Evolutionary conservation across 768 basidiomycete species (phyloP).

Genomic region (Leucocoprinus leucothites): DNA sequence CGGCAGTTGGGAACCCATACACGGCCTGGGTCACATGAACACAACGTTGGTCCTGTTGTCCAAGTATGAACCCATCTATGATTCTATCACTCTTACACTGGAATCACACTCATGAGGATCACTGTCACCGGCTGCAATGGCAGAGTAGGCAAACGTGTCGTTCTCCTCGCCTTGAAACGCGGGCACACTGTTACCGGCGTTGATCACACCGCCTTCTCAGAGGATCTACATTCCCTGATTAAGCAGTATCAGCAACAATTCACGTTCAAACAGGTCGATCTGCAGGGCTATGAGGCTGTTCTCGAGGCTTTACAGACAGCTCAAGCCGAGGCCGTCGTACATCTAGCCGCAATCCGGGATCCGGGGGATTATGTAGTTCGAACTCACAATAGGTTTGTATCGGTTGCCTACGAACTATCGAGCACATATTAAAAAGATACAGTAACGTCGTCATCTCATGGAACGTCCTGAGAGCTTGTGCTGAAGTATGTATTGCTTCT

Average conservation of each 20-base stretch:
- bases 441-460: constrained; percentile 75
- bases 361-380: constrained; percentile 54
- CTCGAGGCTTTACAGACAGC: constrained; percentile 41
- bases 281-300: constrained; percentile 44
- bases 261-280: constrained; percentile 42
- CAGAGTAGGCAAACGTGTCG: constrained; percentile 49
- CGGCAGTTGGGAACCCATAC: no score
- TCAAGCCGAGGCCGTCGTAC: constrained; percentile 55
- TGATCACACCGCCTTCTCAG: constrained; percentile 30
- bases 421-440: background rate
- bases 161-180: constrained; percentile 41
- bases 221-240: constrained; percentile 15
- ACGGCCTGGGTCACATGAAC: no score
- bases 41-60: no score
- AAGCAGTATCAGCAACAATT: constrained; percentile 26
- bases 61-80: no score
- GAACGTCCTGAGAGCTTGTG: constrained; percentile 67
- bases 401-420: background rate
- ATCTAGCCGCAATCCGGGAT: constrained; percentile 45
- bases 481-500: constrained; percentile 39
- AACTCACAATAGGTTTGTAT: constrained; percentile 49
- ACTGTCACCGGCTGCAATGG: constrained; percentile 63
- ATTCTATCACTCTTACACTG: no score
- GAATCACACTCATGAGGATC: constrained; percentile 59
- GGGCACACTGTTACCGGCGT: constrained; percentile 55